Base-by-base conservation (phyloP, 2,329 filamentous ascomycete genomes). In the Leptodontidium sp. region DNA sequence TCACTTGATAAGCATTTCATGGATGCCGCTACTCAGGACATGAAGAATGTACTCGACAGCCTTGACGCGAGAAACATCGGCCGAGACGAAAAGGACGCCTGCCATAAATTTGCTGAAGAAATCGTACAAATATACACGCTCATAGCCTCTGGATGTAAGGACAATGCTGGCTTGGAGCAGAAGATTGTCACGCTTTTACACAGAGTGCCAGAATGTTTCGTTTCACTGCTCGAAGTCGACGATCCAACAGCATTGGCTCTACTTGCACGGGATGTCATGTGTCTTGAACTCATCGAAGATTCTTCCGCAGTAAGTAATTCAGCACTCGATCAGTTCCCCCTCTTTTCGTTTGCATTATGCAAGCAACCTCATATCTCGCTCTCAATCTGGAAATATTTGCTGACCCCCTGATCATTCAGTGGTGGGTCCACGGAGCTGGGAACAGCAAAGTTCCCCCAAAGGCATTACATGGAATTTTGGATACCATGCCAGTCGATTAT, bases 391-490 rank as follows among this genome's bases (percentile, higher is more conserved):
- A 2, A 21, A 17, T 6, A 17, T 47, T 2, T 47, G 12, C 45
- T 47, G 45, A 47, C 6, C n/a, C 8, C 38, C 6, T 8, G 8
- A 21, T 21, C 45, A 47, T 47, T 3, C n/a, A 47, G 9, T 72
- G 71, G 71, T 72, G 71, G 71, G 57, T 72, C 53, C 71, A 71
- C 40, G 71, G 71, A 26, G 64, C 65, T 50, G 69, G 69, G 11
- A 52, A 62, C 6, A n/a, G 53, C 17, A 67, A 55, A 17, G 61
- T 68, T n/a, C 40, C 64, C 4, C 26, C 49, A 7, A 67, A 26
- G 40, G 64, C 69, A 14, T 43, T 72, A 9, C 24, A 55, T 14
- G 69, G 63, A 4, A 68, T 72, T 15, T 24, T 14, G 4, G 14
- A 24, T 17, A 47, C 65, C 29, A 67, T 72, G 49, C 71, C 71